Conservation (phyloP, 441 rosid genomes). For the Isatis lusitanica region DNA sequence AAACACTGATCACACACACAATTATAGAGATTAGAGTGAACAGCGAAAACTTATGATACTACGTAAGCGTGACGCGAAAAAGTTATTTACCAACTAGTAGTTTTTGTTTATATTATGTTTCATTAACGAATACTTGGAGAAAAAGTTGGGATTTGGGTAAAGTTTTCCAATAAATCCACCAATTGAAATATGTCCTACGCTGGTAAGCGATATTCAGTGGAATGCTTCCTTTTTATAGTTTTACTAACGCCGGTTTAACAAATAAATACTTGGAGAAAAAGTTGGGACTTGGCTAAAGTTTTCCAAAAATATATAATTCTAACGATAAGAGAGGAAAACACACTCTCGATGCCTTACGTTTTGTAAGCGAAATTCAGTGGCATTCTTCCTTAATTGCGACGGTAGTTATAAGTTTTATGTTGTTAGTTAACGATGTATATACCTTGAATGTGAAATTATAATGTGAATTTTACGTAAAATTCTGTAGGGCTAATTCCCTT, state of each 20-base stretch:
- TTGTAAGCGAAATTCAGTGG: no score
- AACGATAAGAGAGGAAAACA: no score
- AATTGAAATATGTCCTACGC: neutral
- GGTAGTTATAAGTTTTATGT: neutral
- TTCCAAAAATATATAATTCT: neutral
- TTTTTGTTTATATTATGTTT: neutral
- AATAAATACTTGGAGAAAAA: neutral
- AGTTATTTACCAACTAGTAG: neutral
- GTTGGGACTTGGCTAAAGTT: constrained; percentile 1
- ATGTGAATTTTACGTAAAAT: neutral
- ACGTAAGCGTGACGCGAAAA: neutral
- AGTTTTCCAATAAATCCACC: constrained; percentile 2
- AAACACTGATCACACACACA: neutral
- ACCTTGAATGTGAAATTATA: neutral
- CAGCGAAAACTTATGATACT: neutral
- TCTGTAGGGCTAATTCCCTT: neutral
- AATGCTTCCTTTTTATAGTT: no score
- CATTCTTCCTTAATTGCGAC: neutral
- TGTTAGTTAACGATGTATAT: neutral
- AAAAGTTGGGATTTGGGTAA: neutral
- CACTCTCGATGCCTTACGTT: no score
- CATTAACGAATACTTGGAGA: neutral
- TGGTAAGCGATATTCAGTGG: constrained; percentile 1
- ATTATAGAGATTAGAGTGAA: no score
- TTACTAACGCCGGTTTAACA: no score